phyloP scores from a whole-genome alignment of 2,329 filamentous ascomycete genomes.

The Sporothrix brasiliensis region DNA sequence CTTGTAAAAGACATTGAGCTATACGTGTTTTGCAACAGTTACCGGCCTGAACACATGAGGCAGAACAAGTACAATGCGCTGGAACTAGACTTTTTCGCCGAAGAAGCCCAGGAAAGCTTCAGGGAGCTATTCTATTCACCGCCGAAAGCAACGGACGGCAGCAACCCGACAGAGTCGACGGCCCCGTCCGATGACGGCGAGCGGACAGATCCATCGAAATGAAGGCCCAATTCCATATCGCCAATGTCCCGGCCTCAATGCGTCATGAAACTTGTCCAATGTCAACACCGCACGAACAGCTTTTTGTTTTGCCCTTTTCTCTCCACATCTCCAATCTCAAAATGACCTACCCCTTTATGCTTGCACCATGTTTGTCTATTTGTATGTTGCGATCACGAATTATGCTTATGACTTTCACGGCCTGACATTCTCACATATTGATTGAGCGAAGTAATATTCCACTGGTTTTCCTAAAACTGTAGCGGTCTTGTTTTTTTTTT shows the following conservation, averaged over 20 bases:
- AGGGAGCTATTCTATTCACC: constrained; percentile 46
- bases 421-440: neutral
- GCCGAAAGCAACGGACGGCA: neutral
- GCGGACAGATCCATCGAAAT: constrained; percentile 4
- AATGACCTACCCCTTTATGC: neutral
- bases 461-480: neutral
- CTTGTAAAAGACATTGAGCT: constrained; percentile 59
- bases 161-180: constrained; percentile 22
- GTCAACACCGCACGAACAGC: neutral
- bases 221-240: neutral
- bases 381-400: neutral
- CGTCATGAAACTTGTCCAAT: neutral
- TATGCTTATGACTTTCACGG: neutral
- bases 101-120: constrained; percentile 49
- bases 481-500: neutral
- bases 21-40: constrained; percentile 62
- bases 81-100: constrained; percentile 54
- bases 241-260: neutral
- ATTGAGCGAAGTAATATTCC: neutral
- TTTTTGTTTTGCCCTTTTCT: no score
- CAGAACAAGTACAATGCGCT: constrained; percentile 53
- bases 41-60: constrained; percentile 57
- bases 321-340: neutral
- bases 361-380: neutral
- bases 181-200: constrained; percentile 25